Evolutionary conservation across 2,329 filamentous ascomycete species (phyloP).

Genomic region (Pochonia chlamydosporia): DNA sequence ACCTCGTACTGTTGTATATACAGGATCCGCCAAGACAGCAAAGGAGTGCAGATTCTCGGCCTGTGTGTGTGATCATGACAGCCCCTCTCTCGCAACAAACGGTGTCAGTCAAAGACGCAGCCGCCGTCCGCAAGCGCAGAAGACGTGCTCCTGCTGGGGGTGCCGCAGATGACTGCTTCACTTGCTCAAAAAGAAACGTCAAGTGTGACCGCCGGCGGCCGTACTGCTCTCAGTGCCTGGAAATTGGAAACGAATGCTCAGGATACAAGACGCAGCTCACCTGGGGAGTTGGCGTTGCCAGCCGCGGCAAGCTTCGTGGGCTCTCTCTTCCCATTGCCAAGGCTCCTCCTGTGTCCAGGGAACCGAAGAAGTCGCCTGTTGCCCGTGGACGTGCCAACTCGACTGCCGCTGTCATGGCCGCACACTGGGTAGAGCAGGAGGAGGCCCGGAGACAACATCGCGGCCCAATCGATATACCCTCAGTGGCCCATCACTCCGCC

Average conservation of each 20-base stretch:
- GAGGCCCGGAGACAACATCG: conserved; percentile 23
- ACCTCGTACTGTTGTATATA: too few species aligned
- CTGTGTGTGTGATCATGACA: conserved; percentile 34
- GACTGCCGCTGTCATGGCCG: conserved; percentile 24
- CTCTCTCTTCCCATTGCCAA: conserved; percentile 69
- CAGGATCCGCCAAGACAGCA: neutral
- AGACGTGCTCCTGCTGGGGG: conserved; percentile 84
- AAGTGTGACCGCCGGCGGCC: conserved; percentile 89
- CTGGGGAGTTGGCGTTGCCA: conserved; percentile 93
- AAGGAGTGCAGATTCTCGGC: neutral
- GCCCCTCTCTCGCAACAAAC: conserved; percentile 39
- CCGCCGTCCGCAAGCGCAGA: conserved; percentile 63
- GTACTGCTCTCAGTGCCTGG: conserved; percentile 92
- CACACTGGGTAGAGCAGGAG: conserved; percentile 25
- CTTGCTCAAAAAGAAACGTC: conserved; percentile 75
- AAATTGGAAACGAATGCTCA: conserved; percentile 85
- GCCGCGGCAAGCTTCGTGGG: conserved; percentile 87
- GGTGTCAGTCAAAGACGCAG: conserved; percentile 42
- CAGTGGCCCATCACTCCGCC: conserved; percentile 21
- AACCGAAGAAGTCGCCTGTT: conserved; percentile 41
- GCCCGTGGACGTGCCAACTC: conserved; percentile 42
- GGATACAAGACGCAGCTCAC: conserved; percentile 96
- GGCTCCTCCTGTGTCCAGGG: conserved; percentile 46
- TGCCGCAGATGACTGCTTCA: conserved; percentile 91
- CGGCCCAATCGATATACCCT: conserved; percentile 30